phyloP scores from a whole-genome alignment of 2,329 filamentous ascomycete genomes.

The Talaromyces sp. region DNA sequence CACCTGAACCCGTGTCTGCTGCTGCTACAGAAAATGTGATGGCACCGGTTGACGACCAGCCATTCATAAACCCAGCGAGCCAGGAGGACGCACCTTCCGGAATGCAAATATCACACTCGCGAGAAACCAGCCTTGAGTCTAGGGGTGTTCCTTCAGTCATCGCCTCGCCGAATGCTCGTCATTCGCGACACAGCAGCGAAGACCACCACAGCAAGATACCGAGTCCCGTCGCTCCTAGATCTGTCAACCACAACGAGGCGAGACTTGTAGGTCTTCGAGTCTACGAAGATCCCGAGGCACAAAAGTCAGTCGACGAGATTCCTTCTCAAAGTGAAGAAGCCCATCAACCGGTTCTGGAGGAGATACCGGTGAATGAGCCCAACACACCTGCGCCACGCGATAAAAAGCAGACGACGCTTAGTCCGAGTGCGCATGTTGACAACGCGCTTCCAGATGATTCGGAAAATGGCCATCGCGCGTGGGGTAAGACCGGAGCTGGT shows the following conservation, averaged over 20 bases:
- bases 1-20: not conserved
- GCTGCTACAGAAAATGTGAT: not conserved
- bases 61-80: not conserved
- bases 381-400: constrained; percentile 16
- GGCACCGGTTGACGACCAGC: not conserved
- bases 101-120: constrained; percentile 12
- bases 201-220: constrained; percentile 8
- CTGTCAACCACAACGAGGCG: not conserved
- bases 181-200: constrained; percentile 10
- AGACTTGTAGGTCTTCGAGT: constrained; percentile 33
- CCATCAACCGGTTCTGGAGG: constrained; percentile 26
- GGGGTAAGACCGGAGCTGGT: constrained; percentile 27
- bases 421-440: constrained; percentile 1
- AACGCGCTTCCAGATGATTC: not conserved
- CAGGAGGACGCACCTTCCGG: constrained; percentile 7
- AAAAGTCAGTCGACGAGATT: constrained; percentile 12
- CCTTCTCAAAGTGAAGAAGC: constrained; percentile 10
- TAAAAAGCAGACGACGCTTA: constrained; percentile 18
- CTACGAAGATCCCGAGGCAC: constrained; percentile 49
- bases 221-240: constrained; percentile 8
- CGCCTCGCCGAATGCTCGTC: constrained; percentile 7
- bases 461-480: constrained; percentile 20
- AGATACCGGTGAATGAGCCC: constrained; percentile 35
- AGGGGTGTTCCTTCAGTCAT: constrained; percentile 9
- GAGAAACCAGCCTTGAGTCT: constrained; percentile 10